Evolutionary conservation across 129 eudicot genomes (phyloP).

Genomic region (sunflower (Helianthus annuus)): HanXRQr2.0-SUNRISE NC_035444.2:95186241-95186740

Average conservation of each 20-base stretch:
- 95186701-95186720: no score
- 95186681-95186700: no score
- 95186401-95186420: background rate
- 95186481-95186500: conserved; percentile 11
- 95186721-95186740: no score
- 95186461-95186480: conserved; percentile 11
- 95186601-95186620: no score
- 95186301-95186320: background rate
- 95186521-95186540: no score
- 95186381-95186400: conserved; percentile 22
- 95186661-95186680: no score
- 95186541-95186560: no score
- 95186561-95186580: no score
- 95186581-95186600: no score
- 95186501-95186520: background rate
- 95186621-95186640: no score
- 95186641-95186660: no score
- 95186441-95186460: conserved; percentile 37
- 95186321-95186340: conserved; percentile 1
- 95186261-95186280: background rate
- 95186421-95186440: conserved; percentile 33
- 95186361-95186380: conserved; percentile 39
- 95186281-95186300: background rate
- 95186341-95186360: conserved; percentile 18
- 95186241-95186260: no score